phyloP scores from a whole-genome alignment of 2,329 filamentous ascomycete species.

The Phyllosticta citrichinensis region DNA sequence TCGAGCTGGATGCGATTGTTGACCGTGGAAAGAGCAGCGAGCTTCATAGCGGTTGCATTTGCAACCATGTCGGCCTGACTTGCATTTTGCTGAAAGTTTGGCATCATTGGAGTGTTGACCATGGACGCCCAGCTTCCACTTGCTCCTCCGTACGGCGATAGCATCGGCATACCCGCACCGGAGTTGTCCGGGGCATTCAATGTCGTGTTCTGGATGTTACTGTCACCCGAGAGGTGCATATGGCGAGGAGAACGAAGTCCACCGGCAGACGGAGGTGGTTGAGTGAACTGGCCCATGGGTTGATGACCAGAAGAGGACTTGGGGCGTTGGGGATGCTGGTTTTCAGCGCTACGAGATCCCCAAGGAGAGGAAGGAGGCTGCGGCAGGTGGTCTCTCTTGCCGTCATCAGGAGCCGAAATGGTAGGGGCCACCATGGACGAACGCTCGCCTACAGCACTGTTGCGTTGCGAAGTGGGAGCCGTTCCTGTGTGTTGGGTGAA shows the following conservation, averaged over 20 bases:
- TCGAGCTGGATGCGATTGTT: slow-evolving; percentile 97
- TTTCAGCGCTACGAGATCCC: slow-evolving; percentile 49
- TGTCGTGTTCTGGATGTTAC: slow-evolving; percentile 73
- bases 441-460: slow-evolving; percentile 72
- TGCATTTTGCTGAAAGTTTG: slow-evolving; percentile 59
- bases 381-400: slow-evolving; percentile 49
- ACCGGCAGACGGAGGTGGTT: slow-evolving; percentile 64
- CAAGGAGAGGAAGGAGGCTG: slow-evolving; percentile 72
- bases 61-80: slow-evolving; percentile 95
- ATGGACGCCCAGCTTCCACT: slow-evolving; percentile 97
- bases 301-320: slow-evolving; percentile 64
- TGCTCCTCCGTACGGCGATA: slow-evolving; percentile 72
- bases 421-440: slow-evolving; percentile 64
- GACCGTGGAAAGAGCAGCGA: slow-evolving; percentile 90
- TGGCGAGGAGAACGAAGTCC: slow-evolving; percentile 68
- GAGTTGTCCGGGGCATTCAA: slow-evolving; percentile 63
- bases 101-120: slow-evolving; percentile 93
- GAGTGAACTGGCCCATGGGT: slow-evolving; percentile 83
- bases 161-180: slow-evolving; percentile 61
- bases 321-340: slow-evolving; percentile 49
- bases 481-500: slow-evolving; percentile 93
- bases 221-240: slow-evolving; percentile 53
- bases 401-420: slow-evolving; percentile 60
- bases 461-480: slow-evolving; percentile 81
- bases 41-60: slow-evolving; percentile 97